Conservation (phyloP, 2,329 filamentous ascomycete species). For the Exophiala dermatitidis region DNA sequence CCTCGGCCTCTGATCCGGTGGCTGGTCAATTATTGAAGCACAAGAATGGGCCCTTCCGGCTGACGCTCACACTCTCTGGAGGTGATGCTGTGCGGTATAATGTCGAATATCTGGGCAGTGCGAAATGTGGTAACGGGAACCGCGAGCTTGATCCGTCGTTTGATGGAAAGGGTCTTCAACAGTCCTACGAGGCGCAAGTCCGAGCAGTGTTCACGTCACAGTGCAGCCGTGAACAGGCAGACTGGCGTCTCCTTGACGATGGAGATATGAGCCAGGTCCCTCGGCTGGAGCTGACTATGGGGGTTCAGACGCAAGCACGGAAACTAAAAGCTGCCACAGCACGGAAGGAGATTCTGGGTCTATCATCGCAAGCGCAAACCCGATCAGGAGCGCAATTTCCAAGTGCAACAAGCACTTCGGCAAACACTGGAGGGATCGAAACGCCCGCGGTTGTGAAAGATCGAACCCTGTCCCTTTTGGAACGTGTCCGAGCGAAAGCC, state of each 20-base stretch:
- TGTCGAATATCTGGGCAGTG: slow-evolving; percentile 20
- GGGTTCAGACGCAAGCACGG: slow-evolving; percentile 22
- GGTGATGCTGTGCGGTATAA: slow-evolving; percentile 27
- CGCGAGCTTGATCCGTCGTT: slow-evolving; percentile 20
- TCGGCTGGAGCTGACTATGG: slow-evolving; percentile 29
- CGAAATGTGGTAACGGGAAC: background rate
- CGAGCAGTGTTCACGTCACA: slow-evolving; percentile 37
- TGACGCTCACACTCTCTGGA: slow-evolving; percentile 38
- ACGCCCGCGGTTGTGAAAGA: slow-evolving; percentile 31
- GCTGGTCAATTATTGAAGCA: slow-evolving; percentile 10
- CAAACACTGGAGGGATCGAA: background rate
- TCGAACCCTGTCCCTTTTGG: slow-evolving; percentile 51
- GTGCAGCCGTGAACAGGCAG: slow-evolving; percentile 31
- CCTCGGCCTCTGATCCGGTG: background rate
- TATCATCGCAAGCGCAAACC: slow-evolving; percentile 8
- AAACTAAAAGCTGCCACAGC: slow-evolving; percentile 18
- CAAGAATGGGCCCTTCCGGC: slow-evolving; percentile 32
- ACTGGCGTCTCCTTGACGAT: slow-evolving; percentile 19
- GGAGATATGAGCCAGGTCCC: slow-evolving; percentile 33
- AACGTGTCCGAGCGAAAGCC: slow-evolving; percentile 68
- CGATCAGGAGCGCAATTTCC: slow-evolving; percentile 14
- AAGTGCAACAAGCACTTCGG: background rate
- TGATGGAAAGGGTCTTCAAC: slow-evolving; percentile 44
- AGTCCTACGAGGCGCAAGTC: slow-evolving; percentile 45
- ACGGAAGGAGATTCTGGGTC: slow-evolving; percentile 19